Evolutionary conservation across 2,329 filamentous ascomycete genomes (phyloP), one percentile per base, ranked within the genome.

Genomic region (Orbilia javanica): DNA sequence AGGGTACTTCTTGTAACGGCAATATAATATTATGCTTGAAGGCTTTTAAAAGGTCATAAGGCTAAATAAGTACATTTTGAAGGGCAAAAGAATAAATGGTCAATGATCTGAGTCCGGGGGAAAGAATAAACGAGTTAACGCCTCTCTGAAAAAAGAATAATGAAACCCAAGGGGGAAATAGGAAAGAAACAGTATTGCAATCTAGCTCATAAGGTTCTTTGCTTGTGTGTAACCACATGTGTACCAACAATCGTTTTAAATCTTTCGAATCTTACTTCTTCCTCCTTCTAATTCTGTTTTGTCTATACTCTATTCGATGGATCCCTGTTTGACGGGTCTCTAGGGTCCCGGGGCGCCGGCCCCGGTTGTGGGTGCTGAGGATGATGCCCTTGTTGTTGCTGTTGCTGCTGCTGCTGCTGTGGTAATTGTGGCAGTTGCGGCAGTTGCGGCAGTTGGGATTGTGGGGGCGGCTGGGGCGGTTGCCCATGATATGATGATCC

Each of bases 131-230:
- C 29, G 63, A 31, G 27, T 46, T 11, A 65, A 50, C 48, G 44
- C 29, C 44, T 2, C 36, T 36, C 42, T 55, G 60, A 77, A 46
- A 76, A 62, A 60, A 67, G 3, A 27, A 50, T 13, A 50, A 50
- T 50, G 46, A 50, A 0, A 25, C 13, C 22, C 15, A 10, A 39
- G 3, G 31, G 39, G 20, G 25, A 50, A 50, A 46, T 4, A 18
- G 13, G 5, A 57, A 57, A 11, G 52, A 79, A 52, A 66, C 74
- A 69, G 63, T 79, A 18, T 69, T 76, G 52, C 66, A 81, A 82
- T 81, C 78, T 81, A 82, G 68, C 46, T 82, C 10, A 80, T 81
- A 27, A 79, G 79, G 76, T 82, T 5, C 73, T 82, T 44, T 81
- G 81, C 1, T 7, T 36, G 6, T 57, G 52, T 22, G 15, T 20